Base-by-base conservation (phyloP, 345 rosid genomes). In the Dipteronia dyeriana region DNA sequence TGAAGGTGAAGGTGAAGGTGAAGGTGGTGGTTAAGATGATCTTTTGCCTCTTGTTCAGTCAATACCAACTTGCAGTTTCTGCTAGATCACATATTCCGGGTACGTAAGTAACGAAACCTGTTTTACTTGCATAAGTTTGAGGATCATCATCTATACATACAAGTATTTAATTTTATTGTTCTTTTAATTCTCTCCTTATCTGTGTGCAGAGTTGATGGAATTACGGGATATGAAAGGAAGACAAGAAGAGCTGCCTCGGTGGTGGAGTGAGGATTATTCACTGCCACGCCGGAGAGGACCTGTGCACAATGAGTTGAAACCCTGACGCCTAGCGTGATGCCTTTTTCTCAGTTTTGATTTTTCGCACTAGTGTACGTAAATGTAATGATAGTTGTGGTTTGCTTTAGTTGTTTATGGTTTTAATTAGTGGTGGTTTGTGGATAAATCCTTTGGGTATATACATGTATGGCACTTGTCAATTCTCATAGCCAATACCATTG, bases 191-290 rank as follows among this genome's bases (percentile, higher is more conserved):
- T 34, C 38, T 34, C 4, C 6, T 34, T 34, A 34, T 34, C 38
- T 53, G 67, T 54, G 47, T 75, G 80, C 79, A 73, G 80, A 47
- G 66, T 68, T 17, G 65, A 41, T 53, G 61, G 76, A 23, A 63
- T 34, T 34, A 34, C 38, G 4, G 38, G 39, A 73, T 7, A 26
- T 9, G 54, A 69, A 63, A 49, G 64, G 56, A 76, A 43, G 63
- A 26, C 76, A 53, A 9, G 79, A 31, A 41, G 14, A 17, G 12
- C 19, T 53, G 70, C 2, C 71, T 4, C 54, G 7, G 69, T 66
- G 77, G 79, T 80, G 80, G 87, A 57, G 45, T 41, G 84, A 80
- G 73, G 84, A 80, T 79, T 82, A 80, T 70, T 47, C 77, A 12
- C 43, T 6, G 9, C 83, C 79, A 0, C 41, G 0, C 54, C 38